Conservation (phyloP, 192 early-diverging fungal genomes). For the Rhizophlyctis rosea region DNA sequence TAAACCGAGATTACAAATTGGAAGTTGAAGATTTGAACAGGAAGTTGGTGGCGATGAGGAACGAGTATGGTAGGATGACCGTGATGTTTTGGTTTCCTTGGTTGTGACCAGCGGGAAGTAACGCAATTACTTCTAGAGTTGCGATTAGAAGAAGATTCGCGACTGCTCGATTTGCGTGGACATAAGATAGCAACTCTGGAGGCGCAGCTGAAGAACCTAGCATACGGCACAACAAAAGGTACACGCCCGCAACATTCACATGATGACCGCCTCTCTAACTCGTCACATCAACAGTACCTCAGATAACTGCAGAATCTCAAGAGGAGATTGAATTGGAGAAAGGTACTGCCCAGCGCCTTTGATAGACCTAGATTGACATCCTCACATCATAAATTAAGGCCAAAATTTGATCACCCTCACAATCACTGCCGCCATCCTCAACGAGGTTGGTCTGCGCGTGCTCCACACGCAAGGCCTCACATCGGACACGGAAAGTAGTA, state of each 20-base stretch:
- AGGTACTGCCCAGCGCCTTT: constrained; percentile 19
- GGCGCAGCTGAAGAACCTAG: constrained; percentile 47
- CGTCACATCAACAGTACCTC: constrained; percentile 6
- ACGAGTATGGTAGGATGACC: constrained; percentile 53
- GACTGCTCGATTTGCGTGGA: constrained; percentile 45
- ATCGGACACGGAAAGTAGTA: constrained; percentile 11
- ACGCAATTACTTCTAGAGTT: constrained; percentile 42
- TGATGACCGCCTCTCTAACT: no score
- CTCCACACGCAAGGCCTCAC: constrained; percentile 27
- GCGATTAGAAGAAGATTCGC: constrained; percentile 49
- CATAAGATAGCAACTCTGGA: constrained; percentile 54
- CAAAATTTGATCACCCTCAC: constrained; percentile 49
- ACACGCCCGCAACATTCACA: neutral
- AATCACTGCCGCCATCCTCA: constrained; percentile 43
- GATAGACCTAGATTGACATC: no score
- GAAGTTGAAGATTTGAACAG: constrained; percentile 44
- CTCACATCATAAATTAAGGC: no score
- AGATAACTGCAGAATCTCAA: constrained; percentile 20
- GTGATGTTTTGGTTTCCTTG: neutral
- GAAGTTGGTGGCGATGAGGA: constrained; percentile 46
- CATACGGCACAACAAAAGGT: constrained; percentile 40
- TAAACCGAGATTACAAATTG: constrained; percentile 53
- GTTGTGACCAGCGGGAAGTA: no score
- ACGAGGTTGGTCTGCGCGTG: constrained; percentile 27
- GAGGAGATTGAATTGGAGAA: constrained; percentile 45